Evolutionary conservation across 768 basidiomycete species (phyloP).

Genomic region (Kwoniella dejecticola): DNA sequence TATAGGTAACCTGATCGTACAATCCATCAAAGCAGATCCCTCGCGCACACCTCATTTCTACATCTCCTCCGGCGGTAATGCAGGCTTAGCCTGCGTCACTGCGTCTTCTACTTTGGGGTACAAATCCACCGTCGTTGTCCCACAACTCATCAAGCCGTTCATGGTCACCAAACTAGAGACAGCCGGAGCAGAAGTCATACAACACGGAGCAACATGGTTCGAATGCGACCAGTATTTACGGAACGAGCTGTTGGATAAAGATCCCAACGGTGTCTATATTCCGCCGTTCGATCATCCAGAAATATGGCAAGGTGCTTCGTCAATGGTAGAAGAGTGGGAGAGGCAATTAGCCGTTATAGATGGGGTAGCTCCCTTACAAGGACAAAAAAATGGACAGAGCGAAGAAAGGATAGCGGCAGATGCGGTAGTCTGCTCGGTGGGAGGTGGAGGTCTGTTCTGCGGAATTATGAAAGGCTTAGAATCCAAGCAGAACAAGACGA

Average conservation of each 20-base stretch:
- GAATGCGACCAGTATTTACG: constrained; percentile 37
- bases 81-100: constrained; percentile 39
- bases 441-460: constrained; percentile 45
- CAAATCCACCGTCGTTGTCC: constrained; percentile 37
- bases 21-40: constrained; percentile 12
- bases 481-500: neutral
- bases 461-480: constrained; percentile 40
- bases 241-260: constrained; percentile 13
- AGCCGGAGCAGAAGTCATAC: constrained; percentile 40
- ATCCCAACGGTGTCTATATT: constrained; percentile 38
- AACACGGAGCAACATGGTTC: constrained; percentile 32
- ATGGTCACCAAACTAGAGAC: constrained; percentile 33
- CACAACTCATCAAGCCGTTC: constrained; percentile 24
- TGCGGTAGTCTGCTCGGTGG: constrained; percentile 39
- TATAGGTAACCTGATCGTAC: constrained; percentile 32
- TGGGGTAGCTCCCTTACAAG: no score
- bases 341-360: constrained; percentile 20
- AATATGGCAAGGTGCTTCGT: constrained; percentile 34
- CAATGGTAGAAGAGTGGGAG: constrained; percentile 38
- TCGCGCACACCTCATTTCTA: constrained; percentile 29
- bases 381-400: neutral
- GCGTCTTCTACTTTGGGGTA: constrained; percentile 28
- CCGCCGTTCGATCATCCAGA: constrained; percentile 47
- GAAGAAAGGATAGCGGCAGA: constrained; percentile 19
- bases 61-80: constrained; percentile 44